phyloP scores from a whole-genome alignment of 2,329 filamentous ascomycete species.

The Lachnellula suecica region DNA sequence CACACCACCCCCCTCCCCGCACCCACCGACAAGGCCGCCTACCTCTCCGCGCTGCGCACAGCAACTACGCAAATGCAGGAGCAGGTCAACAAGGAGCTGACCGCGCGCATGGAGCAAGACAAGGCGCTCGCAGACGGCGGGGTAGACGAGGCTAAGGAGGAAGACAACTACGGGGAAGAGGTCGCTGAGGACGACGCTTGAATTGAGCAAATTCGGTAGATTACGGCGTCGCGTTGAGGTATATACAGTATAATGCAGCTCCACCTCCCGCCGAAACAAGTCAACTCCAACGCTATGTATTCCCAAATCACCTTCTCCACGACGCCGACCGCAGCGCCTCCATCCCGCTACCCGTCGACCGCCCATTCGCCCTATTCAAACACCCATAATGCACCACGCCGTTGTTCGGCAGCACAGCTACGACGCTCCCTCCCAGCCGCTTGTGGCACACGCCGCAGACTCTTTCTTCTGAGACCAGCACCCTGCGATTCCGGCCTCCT shows the following conservation, averaged over 20 bases:
- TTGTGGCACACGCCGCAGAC: constrained; percentile 94
- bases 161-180: constrained; percentile 86
- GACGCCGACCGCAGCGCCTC: constrained; percentile 20
- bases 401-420: constrained; percentile 85
- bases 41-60: constrained; percentile 57
- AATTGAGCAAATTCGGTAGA: neutral
- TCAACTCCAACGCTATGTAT: constrained; percentile 6
- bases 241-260: constrained; percentile 4
- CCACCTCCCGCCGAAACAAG: constrained; percentile 27
- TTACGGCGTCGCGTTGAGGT: constrained; percentile 8
- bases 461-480: constrained; percentile 82
- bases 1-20: constrained; percentile 35
- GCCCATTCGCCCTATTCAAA: constrained; percentile 50
- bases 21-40: constrained; percentile 53
- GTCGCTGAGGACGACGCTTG: constrained; percentile 65
- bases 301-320: constrained; percentile 17
- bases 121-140: constrained; percentile 41
- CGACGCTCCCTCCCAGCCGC: constrained; percentile 84
- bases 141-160: constrained; percentile 47
- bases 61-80: constrained; percentile 61
- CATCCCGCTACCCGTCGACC: constrained; percentile 19
- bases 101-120: constrained; percentile 72
- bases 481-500: constrained; percentile 61
- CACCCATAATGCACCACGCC: constrained; percentile 82
- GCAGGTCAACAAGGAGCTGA: constrained; percentile 69